These are phyloP conservation scores for Galium porrigens DNA, from an alignment of 305 asterid genomes.

Conservation along the genomic window DNA sequence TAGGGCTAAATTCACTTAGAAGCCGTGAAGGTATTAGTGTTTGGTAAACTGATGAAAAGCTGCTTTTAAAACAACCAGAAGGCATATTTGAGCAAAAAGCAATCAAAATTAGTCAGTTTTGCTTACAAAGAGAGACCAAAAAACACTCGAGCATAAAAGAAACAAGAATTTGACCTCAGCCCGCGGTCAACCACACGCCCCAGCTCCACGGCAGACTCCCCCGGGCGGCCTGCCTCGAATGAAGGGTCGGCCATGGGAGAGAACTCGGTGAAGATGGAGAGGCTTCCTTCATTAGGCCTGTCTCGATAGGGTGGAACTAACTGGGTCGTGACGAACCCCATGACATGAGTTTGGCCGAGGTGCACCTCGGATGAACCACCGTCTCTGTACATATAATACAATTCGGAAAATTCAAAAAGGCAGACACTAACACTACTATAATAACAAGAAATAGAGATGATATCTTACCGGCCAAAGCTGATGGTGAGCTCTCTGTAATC, in stretches of 20 bases:
- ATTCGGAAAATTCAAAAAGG: neutral
- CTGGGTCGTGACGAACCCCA: slow-evolving; percentile 70
- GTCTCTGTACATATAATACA: slow-evolving; percentile 39
- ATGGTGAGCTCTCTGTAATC: slow-evolving; percentile 53
- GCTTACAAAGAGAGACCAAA: no score
- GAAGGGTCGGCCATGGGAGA: slow-evolving; percentile 98
- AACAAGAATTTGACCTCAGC: slow-evolving; percentile 41
- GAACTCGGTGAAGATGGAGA: slow-evolving; percentile 54
- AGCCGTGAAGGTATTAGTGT: neutral
- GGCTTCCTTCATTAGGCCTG: slow-evolving; percentile 74
- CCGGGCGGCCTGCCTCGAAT: slow-evolving; percentile 81
- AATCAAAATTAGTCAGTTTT: no score
- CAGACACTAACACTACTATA: neutral
- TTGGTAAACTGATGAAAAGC: neutral
- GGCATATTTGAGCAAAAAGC: neutral
- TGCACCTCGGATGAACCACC: slow-evolving; percentile 94
- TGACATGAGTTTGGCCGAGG: slow-evolving; percentile 75
- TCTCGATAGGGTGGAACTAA: slow-evolving; percentile 81
- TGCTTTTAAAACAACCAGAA: neutral
- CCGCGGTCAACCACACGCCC: slow-evolving; percentile 93
- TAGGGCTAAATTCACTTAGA: neutral
- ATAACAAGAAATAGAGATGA: neutral
- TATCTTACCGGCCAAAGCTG: slow-evolving; percentile 33
- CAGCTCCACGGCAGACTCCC: slow-evolving; percentile 77
- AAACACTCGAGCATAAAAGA: neutral